phyloP scores from a whole-genome alignment of 1,139 yeast species.

The Yamadazyma siamensis region DNA sequence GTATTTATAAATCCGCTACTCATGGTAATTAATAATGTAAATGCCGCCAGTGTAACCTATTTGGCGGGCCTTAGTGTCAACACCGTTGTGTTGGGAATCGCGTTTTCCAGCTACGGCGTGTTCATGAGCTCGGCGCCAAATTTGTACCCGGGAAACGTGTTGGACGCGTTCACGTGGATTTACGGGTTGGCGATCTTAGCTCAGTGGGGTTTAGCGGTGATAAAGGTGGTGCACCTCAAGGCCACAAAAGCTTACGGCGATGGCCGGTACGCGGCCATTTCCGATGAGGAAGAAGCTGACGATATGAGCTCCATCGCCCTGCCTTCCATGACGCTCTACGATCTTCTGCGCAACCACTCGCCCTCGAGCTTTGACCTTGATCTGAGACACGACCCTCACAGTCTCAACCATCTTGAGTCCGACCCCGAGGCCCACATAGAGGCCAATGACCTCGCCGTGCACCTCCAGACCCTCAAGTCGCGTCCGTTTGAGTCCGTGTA shows the following conservation, averaged over 20 bases:
- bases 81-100: constrained; percentile 37
- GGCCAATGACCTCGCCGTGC: constrained; percentile 11
- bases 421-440: constrained; percentile 2
- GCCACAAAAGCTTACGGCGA: too few species aligned
- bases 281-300: constrained; percentile 27
- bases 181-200: constrained; percentile 48
- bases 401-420: too few species aligned
- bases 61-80: constrained; percentile 56
- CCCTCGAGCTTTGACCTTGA: constrained; percentile 14
- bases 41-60: constrained; percentile 47
- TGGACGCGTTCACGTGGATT: constrained; percentile 62
- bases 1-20: constrained; percentile 67
- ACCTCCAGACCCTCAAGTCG: constrained; percentile 7
- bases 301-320: constrained; percentile 26
- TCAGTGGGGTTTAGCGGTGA: constrained; percentile 53
- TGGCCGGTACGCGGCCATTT: constrained; percentile 1
- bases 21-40: constrained; percentile 60
- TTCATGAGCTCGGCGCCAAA: constrained; percentile 59
- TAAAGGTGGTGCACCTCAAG: constrained; percentile 10
- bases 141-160: constrained; percentile 76
- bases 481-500: constrained; percentile 3
- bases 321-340: constrained; percentile 41
- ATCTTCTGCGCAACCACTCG: constrained; percentile 17
- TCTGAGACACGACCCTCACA: constrained; percentile 1
- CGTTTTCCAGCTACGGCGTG: constrained; percentile 56